Base-by-base conservation (phyloP, 164 flowering plant species). In the Dillenia suffruticosa region DNA sequence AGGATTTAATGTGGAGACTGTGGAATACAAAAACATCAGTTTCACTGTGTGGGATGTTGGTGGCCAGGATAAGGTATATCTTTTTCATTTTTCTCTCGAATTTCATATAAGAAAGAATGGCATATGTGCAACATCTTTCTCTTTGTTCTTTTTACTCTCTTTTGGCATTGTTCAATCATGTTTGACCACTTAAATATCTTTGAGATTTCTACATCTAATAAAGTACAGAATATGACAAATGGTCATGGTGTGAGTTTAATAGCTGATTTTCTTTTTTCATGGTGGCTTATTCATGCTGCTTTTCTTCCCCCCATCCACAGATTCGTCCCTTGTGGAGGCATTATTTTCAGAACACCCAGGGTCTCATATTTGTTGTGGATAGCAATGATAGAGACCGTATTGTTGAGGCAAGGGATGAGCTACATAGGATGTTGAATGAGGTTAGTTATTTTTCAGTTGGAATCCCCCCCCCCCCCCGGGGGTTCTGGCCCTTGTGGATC, bases 1-100 rank as follows among this genome's bases (percentile, higher is more conserved):
- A 91, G 97, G 97, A 16, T 91, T 91, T 68, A 91, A 91, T 75
- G 97, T 91, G 69, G 97, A 91, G 73, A 91, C 97, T 58, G 96
- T 92, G 55, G 97, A 92, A 51, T 92, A 92, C 72, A 92, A 92
- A 70, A 92, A 92, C 80, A 92, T 92, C 70, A 92, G 97, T 79
- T 92, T 92, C 79, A 92, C 98, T 19, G 96, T 92, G 17, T 92
- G 98, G 96, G 98, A 92, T 89, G 98, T 92, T 22, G 98, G 98
- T 57, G 98, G 98, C 71, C 98, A 92, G 75, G 98, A 92, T 83
- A 92, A 92, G 95, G 98, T 89, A 60, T 51, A 65, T 9, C 9
- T 51, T 47, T 65, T 9, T 58, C 13, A 14, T 52, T 46, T 58
- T 9, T 22, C 43, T 17, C 47, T 17, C 14, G 48, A 15, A 5